Percentiles rank a stretch among this genome's conserved stretches.
Evolutionary conservation across 140 eudicot species (phyloP).

Genomic region (Stevia rebaudiana): DNA sequence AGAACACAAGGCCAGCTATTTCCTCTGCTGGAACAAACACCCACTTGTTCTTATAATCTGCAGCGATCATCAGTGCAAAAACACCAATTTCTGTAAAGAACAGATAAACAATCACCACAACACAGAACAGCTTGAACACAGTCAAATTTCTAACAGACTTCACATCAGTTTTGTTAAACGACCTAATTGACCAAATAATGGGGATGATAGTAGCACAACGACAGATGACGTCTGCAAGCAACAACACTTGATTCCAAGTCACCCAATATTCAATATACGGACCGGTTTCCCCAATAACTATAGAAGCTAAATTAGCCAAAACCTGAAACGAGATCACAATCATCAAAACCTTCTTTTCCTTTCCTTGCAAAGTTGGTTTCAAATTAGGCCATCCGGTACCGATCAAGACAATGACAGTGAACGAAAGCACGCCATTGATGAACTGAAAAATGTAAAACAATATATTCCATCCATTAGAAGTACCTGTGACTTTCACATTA

Average conservation of each 20-base stretch:
- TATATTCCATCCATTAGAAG: background rate
- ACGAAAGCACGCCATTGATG: background rate
- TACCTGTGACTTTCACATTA: background rate
- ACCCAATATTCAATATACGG: background rate
- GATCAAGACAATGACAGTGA: background rate
- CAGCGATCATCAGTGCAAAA: background rate
- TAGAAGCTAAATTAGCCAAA: background rate
- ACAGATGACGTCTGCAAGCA: conserved; percentile 63
- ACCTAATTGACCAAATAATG: background rate
- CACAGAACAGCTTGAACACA: background rate
- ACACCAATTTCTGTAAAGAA: background rate
- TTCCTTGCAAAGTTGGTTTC: background rate
- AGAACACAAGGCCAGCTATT: background rate
- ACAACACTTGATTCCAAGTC: conserved; percentile 56
- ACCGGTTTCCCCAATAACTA: background rate
- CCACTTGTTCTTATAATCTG: background rate
- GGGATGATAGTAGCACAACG: conserved; percentile 53
- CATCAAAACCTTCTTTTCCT: background rate
- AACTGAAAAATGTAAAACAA: background rate
- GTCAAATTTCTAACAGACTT: background rate
- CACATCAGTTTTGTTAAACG: background rate
- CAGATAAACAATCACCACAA: background rate
- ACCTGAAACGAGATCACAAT: background rate
- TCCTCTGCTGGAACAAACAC: conserved; percentile 2
- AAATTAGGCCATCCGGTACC: background rate